These are phyloP conservation scores for Schrenkiella parvula DNA, from an alignment of 345 rosid genomes.

Conservation along the genomic window DNA sequence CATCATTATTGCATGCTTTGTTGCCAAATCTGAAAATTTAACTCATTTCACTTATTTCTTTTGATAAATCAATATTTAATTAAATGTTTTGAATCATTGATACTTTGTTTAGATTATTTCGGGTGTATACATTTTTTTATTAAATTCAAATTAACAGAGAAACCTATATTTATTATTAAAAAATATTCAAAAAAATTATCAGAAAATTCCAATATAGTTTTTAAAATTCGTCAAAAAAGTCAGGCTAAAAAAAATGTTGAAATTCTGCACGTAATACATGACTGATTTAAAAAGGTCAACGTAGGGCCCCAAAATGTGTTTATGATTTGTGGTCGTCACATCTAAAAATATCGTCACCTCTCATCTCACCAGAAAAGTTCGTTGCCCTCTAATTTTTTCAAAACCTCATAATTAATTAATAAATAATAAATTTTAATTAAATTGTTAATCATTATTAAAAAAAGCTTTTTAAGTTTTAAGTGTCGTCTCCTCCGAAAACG, in stretches of 20 bases:
- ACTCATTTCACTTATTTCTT: neutral
- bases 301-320: neutral
- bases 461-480: neutral
- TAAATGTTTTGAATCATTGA: neutral
- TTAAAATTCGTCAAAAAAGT: constrained; percentile 4
- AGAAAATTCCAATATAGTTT: too few relatives aligned
- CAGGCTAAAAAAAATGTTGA: neutral
- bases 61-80: neutral
- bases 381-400: constrained; percentile 9
- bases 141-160: too few relatives aligned
- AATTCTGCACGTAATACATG: constrained; percentile 16
- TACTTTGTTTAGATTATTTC: neutral
- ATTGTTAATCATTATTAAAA: neutral
- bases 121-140: too few relatives aligned
- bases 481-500: constrained; percentile 12
- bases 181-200: too few relatives aligned
- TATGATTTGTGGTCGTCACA: constrained; percentile 23
- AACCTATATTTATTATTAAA: too few relatives aligned
- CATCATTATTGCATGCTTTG: constrained; percentile 10
- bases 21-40: constrained; percentile 12
- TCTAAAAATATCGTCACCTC: neutral
- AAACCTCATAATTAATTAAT: neutral
- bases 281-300: constrained; percentile 6
- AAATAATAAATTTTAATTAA: neutral
- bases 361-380: constrained; percentile 23